These are phyloP conservation scores for Nemania bipapillata DNA, from an alignment of 2,329 filamentous ascomycete genomes.

Conservation along the genomic window DNA sequence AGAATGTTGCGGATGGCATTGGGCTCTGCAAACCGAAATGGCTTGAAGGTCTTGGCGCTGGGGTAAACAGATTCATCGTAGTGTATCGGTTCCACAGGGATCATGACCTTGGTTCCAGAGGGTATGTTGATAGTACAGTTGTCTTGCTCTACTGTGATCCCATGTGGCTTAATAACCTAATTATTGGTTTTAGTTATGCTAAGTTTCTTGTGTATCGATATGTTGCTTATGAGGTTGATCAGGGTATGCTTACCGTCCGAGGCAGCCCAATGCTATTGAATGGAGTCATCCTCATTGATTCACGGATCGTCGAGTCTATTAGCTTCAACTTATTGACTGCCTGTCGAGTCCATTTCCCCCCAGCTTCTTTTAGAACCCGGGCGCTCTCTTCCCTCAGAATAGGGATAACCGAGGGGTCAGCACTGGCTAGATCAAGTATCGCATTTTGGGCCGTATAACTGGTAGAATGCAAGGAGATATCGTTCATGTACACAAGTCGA, in stretches of 20 bases:
- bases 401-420: background rate
- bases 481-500: conserved; percentile 25
- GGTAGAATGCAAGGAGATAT: conserved; percentile 26
- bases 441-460: conserved; percentile 19
- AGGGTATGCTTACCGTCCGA: conserved; percentile 12
- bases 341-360: conserved; percentile 16
- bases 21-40: background rate
- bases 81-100: conserved; percentile 9
- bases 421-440: conserved; percentile 20
- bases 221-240: background rate
- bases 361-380: background rate
- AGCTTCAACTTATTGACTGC: conserved; percentile 21
- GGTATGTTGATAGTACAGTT: background rate
- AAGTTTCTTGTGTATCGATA: background rate
- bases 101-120: background rate
- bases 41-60: background rate
- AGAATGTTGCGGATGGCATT: background rate
- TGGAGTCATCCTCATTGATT: conserved; percentile 28
- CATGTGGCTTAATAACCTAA: too few species aligned
- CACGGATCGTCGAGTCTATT: conserved; percentile 26
- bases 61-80: conserved; percentile 4
- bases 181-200: too few species aligned
- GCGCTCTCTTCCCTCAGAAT: conserved; percentile 3
- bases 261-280: conserved; percentile 20
- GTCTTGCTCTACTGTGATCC: background rate